Percentiles rank a stretch among this genome's conserved stretches.
Conservation (phyloP, 176 grass and related monocot genomes). For the Avena eriantha region DNA sequence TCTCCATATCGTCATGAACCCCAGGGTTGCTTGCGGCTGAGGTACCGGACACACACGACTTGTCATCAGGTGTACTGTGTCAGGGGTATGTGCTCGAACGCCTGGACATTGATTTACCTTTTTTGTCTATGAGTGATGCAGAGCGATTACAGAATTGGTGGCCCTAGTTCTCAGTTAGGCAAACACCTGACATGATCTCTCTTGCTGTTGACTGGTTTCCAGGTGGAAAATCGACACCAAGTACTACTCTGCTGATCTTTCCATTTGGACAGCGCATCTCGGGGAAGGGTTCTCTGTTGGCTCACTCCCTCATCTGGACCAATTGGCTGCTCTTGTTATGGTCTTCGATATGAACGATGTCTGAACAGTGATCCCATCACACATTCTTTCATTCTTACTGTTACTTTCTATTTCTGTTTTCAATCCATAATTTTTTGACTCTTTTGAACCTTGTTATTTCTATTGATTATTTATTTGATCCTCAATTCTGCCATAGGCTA, state of each 20-base stretch:
- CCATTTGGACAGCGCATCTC: conserved; percentile 80
- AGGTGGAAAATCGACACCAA: conserved; percentile 96
- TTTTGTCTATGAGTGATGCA: conserved; percentile 1
- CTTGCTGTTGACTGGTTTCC: conserved; percentile 41
- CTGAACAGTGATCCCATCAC: conserved; percentile 11
- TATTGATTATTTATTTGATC: conserved; percentile 5
- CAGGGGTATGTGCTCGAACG: conserved; percentile 69
- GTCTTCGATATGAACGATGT: conserved; percentile 95
- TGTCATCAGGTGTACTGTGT: conserved; percentile 77
- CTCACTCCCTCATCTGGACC: conserved; percentile 57
- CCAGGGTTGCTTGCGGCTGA: conserved; percentile 73
- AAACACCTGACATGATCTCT: conserved; percentile 4
- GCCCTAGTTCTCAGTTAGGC: background rate
- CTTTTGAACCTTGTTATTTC: background rate
- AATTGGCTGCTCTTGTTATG: conserved; percentile 78
- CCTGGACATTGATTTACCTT: conserved; percentile 7
- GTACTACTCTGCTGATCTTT: conserved; percentile 91
- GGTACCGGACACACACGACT: conserved; percentile 72
- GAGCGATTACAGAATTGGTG: background rate
- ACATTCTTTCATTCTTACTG: background rate
- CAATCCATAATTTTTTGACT: background rate
- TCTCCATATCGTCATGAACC: conserved; percentile 35
- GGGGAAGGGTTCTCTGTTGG: conserved; percentile 75
- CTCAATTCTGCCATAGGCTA: conserved; percentile 10
- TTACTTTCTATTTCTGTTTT: conserved; percentile 12